Base-by-base conservation (phyloP, 2,329 filamentous ascomycete genomes). In the Trichoderma endophyticum region DNA sequence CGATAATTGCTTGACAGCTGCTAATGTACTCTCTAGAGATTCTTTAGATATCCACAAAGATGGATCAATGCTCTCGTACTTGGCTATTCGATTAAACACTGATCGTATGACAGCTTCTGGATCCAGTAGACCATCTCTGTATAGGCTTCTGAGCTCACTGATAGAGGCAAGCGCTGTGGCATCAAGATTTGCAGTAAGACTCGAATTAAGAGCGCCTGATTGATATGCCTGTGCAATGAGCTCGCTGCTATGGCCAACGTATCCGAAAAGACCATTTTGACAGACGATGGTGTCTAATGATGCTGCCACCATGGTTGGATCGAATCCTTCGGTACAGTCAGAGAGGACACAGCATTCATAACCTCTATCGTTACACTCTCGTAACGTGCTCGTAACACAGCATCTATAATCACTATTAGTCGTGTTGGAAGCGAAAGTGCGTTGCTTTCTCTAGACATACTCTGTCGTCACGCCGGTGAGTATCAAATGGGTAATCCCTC, bases 401-500 rank as follows among this genome's bases (percentile, higher is more conserved):
- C 66, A 69, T 34, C 66, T 69, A 26, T 0, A 51, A 30, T n/a
- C 12, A 6, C 4, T 8, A 3, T 69, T n/a, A 60, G 66, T 8
- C 36, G 7, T n/a, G 8, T 26, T 1, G 4, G 5, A 2, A 18
- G 14, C 14, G 5, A 24, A 54, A 54, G n/a, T 3, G 11, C 21
- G 1, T 4, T 54, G 9, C 6, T 51, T 21, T 28, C 12, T 2
- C 14, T 9, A 5, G 12, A 34, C 56, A n/a, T 43, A 69, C 66
- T 69, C 66, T 8, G 56, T 61, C 1, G 56, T 61, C 0, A 69
- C 66, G n/a, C 66, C 66, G 6, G 56, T n/a, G 14, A 69, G 6
- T 14, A 69, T 34, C n/a, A 69, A 51, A n/a, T 69, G 66, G 1
- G 66, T 69, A 9, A 69, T 61, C 4, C 66, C 66, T 21, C 66